Evolutionary conservation across 2,329 filamentous ascomycete genomes (phyloP), one percentile per base, ranked within the genome.

Genomic region (Xylaria sp.): DNA sequence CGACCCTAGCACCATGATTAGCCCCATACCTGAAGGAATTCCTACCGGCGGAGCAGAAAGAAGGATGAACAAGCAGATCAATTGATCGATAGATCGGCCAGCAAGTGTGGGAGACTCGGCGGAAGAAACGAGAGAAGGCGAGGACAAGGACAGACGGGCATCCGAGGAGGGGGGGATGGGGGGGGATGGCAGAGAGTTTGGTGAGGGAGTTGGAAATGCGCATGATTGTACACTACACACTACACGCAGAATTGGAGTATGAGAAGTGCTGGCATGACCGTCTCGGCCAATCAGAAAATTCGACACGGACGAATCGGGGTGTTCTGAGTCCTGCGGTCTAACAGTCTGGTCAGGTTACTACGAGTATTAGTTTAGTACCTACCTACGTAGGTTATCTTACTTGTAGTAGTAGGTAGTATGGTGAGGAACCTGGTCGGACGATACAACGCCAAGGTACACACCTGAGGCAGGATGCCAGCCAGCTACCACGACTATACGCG

Each of bases 201-300:
- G 75, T 73, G 73, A 71, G 73, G 70, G 73, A 73, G 58, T 66
- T 54, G 61, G 62, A 67, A 64, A 72, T 72, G 68, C 72, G 73
- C 72, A 76, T 76, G 75, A 77, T 75, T 68, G 62, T 41, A 51
- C 59, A 68, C 46, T 48, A 48, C 46, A 20, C 70, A 64, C 20
- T 39, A 69, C 72, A 66, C 52, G 52, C 71, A 72, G 70, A 73
- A 71, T 67, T 74, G 71, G 68, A 58, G 67, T 73, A 69, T 67
- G 52, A 41, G 31, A 18, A 69, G 58, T 46, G 61, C 46, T 71
- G 66, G 64, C 62, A 58, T 58, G 57, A 18, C 41, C 15, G 23
- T 15, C 69, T 72, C 52, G 76, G 59, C 81, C 81, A 83, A 82
- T 83, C 78, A 82, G 75, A 82, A 83, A 82, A 82, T 75, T 80